phyloP scores from a whole-genome alignment of 1,139 yeast genomes.

The Kluyveromyces sp. region DNA sequence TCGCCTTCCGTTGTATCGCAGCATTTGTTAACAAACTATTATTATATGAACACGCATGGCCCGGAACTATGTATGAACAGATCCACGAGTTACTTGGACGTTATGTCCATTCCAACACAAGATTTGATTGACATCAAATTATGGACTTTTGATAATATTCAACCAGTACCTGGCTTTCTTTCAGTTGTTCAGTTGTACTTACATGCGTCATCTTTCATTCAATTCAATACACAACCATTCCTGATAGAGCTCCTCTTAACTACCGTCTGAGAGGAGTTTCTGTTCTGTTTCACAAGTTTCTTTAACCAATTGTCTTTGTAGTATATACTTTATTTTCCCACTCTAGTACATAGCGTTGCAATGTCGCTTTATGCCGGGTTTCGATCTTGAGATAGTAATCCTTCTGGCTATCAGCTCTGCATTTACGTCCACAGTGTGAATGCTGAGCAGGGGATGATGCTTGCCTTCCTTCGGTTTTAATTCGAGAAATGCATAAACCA shows the following conservation, averaged over 20 bases:
- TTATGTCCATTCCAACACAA: neutral
- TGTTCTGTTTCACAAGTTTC: neutral
- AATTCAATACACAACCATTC: neutral
- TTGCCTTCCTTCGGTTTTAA: no score
- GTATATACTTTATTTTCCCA: neutral
- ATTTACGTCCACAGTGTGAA: no score
- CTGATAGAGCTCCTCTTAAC: neutral
- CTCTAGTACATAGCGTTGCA: neutral
- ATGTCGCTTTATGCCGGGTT: no score
- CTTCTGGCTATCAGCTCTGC: no score
- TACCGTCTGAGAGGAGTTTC: neutral
- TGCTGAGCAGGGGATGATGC: no score
- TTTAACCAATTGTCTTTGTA: neutral
- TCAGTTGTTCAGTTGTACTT: neutral
- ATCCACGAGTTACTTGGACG: no score
- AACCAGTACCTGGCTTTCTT: neutral
- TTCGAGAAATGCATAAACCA: no score
- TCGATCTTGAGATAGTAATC: no score
- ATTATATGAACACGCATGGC: neutral
- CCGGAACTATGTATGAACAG: no score
- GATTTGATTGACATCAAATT: no score
- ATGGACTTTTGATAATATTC: neutral
- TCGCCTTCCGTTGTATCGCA: neutral
- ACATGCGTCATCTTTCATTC: neutral
- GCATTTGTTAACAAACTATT: neutral